These are phyloP conservation scores for Prunus mume DNA, from an alignment of 306 rosid genomes.

Conservation along the genomic window DNA sequence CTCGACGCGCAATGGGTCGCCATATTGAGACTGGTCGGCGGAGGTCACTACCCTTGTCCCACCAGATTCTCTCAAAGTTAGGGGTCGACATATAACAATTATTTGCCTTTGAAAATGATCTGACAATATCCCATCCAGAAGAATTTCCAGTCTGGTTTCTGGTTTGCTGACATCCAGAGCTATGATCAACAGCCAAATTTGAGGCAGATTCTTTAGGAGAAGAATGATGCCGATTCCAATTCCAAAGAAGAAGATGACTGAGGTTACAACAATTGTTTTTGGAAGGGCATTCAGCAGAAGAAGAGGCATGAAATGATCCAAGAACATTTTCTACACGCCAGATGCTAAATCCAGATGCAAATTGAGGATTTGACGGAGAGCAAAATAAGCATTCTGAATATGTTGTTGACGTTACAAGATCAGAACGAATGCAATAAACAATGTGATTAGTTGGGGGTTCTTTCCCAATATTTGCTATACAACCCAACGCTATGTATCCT, in stretches of 20 bases:
- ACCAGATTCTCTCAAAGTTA: slow-evolving; percentile 95
- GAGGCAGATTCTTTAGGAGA: slow-evolving; percentile 44
- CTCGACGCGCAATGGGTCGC: slow-evolving; percentile 79
- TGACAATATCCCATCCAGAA: slow-evolving; percentile 81
- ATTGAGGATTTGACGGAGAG: slow-evolving; percentile 48
- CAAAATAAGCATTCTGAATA: slow-evolving; percentile 67
- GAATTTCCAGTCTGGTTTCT: slow-evolving; percentile 43
- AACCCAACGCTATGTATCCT: slow-evolving; percentile 83
- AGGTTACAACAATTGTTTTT: slow-evolving; percentile 53
- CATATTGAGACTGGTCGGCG: slow-evolving; percentile 87
- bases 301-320: slow-evolving; percentile 82
- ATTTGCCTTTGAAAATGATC: slow-evolving; percentile 77
- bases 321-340: slow-evolving; percentile 90
- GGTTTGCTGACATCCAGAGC: slow-evolving; percentile 46
- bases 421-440: slow-evolving; percentile 86
- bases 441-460: slow-evolving; percentile 72
- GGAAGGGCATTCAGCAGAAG: slow-evolving; percentile 56
- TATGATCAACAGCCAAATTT: slow-evolving; percentile 39
- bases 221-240: slow-evolving; percentile 48
- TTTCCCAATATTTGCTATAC: slow-evolving; percentile 77
- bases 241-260: slow-evolving; percentile 85
- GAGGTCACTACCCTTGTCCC: slow-evolving; percentile 91
- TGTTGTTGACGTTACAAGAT: slow-evolving; percentile 71
- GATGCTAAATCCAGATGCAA: slow-evolving; percentile 71
- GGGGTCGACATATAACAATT: slow-evolving; percentile 72